phyloP scores from a whole-genome alignment of 2,329 filamentous ascomycete genomes.

The Scytalidium sp. region DNA sequence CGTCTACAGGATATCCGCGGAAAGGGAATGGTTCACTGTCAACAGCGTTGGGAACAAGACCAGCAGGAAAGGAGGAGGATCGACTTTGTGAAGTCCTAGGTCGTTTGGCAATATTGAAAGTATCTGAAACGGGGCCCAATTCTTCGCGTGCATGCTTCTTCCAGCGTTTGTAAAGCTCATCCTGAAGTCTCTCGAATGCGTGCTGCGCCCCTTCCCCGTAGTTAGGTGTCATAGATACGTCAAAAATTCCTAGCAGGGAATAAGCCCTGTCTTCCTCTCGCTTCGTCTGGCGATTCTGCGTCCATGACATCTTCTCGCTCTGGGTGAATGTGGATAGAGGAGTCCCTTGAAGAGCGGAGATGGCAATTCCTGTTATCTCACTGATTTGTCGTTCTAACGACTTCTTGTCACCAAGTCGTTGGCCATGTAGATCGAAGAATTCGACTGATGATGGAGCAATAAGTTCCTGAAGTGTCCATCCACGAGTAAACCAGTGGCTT shows the following conservation, averaged over 20 bases:
- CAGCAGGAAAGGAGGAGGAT: not conserved
- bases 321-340: constrained; percentile 18
- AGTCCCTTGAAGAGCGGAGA: constrained; percentile 8
- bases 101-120: constrained; percentile 9
- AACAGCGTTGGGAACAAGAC: not conserved
- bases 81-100: constrained; percentile 6
- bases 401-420: constrained; percentile 10
- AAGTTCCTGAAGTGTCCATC: constrained; percentile 19
- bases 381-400: constrained; percentile 8
- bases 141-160: constrained; percentile 13
- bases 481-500: constrained; percentile 19
- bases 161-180: constrained; percentile 25
- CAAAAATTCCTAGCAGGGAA: constrained; percentile 40
- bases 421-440: constrained; percentile 12
- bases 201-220: constrained; percentile 33
- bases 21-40: constrained; percentile 3
- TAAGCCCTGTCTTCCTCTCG: constrained; percentile 34
- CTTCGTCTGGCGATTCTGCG: constrained; percentile 31
- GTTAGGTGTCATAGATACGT: constrained; percentile 38
- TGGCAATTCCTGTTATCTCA: constrained; percentile 11
- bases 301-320: constrained; percentile 29
- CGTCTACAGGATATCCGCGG: constrained; percentile 1
- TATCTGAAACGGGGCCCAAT: constrained; percentile 4
- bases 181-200: constrained; percentile 30
- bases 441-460: constrained; percentile 13